These are phyloP conservation scores for Nakazawaea laoshanensis DNA, from an alignment of 805 yeast species.

Conservation along the genomic window DNA sequence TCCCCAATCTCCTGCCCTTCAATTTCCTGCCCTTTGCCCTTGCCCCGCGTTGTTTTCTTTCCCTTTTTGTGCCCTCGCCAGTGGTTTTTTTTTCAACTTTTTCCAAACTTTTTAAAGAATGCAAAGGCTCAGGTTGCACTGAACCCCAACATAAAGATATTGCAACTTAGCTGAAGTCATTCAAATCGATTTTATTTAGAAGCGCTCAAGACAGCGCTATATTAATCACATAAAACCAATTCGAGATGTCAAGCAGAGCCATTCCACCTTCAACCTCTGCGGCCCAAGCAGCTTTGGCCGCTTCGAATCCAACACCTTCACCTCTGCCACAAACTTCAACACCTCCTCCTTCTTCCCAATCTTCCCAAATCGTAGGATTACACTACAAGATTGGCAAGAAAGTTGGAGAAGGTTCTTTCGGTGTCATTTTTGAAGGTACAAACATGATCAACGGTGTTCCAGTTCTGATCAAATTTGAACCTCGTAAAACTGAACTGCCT, in stretches of 20 bases:
- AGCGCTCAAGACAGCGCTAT: no score
- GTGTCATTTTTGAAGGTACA: slow-evolving; percentile 93
- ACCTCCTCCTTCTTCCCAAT: slow-evolving; percentile 20
- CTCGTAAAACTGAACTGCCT: slow-evolving; percentile 94
- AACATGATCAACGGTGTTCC: slow-evolving; percentile 86
- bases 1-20: no score
- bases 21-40: no score
- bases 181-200: no score
- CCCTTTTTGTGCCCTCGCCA: no score
- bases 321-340: slow-evolving; percentile 4
- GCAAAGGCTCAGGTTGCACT: no score
- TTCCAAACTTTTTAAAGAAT: no score
- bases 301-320: slow-evolving; percentile 11
- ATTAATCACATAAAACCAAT: no score
- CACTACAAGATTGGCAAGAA: slow-evolving; percentile 96
- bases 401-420: slow-evolving; percentile 98
- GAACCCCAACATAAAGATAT: no score
- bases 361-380: slow-evolving; percentile 74
- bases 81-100: no score
- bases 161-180: no score
- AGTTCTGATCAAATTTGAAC: slow-evolving; percentile 96
- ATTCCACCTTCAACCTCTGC: slow-evolving; percentile 11
- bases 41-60: no score
- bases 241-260: slow-evolving; percentile 6
- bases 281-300: slow-evolving; percentile 23